Evolutionary conservation across 1,284 basidiomycete genomes (phyloP).

Genomic region (Apiotrichum porosum): DNA sequence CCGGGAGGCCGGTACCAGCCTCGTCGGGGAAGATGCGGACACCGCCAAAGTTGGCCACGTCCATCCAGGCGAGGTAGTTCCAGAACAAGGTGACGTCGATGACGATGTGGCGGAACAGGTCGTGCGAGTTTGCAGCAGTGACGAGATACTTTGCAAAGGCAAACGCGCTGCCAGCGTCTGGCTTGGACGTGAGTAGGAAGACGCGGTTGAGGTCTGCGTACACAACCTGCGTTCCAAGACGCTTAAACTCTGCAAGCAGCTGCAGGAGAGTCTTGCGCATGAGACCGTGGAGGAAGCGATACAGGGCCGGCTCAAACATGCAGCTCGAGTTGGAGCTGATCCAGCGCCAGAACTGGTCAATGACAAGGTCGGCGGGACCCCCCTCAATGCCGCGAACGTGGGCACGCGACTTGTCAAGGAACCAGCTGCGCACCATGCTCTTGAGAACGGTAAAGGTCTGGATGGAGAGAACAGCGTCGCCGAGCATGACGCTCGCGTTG

Average conservation of each 20-base stretch:
- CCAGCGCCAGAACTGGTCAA: conserved; percentile 98
- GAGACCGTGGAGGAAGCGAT: conserved; percentile 87
- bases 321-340: conserved; percentile 75
- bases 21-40: conserved; percentile 67
- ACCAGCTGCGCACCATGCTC: conserved; percentile 85
- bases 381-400: conserved; percentile 32
- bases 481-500: conserved; percentile 73
- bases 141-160: conserved; percentile 95
- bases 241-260: conserved; percentile 91
- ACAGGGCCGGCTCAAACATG: conserved; percentile 89
- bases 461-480: conserved; percentile 87
- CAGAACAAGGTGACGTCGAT: conserved; percentile 86
- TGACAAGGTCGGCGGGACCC: conserved; percentile 53
- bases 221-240: conserved; percentile 86
- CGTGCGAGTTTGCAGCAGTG: conserved; percentile 87
- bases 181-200: conserved; percentile 89
- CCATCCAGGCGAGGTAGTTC: conserved; percentile 94
- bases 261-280: conserved; percentile 99
- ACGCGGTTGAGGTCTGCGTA: conserved; percentile 93
- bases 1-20: conserved; percentile 27
- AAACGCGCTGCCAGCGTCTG: conserved; percentile 81
- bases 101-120: conserved; percentile 90
- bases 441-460: conserved; percentile 83
- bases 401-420: conserved; percentile 73
- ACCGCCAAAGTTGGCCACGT: conserved; percentile 87